Base-by-base conservation (phyloP, 306 rosid genomes). In the Corylus americana region DNA sequence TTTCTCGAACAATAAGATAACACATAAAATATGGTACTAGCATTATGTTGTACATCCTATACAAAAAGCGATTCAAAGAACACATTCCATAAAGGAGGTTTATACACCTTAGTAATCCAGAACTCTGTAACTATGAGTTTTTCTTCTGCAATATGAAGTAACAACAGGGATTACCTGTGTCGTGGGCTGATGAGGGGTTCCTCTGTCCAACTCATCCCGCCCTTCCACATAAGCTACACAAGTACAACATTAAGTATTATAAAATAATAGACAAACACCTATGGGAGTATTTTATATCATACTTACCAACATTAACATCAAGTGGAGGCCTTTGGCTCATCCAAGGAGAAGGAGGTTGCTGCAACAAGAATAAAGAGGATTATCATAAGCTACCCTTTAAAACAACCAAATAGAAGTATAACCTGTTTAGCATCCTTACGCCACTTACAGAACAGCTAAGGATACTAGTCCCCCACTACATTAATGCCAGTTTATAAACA, bases 311-410 rank as follows among this genome's bases (percentile, higher is more conserved):
- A 77, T 96, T 96, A 85, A 96, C 99, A 88, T 96, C 99, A 61
- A 96, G 97, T 74, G 99, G 79, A 78, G 96, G 86, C 81, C 98
- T 89, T 79, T 70, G 96, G 88, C 79, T 90, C 93, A 90, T 96
- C 99, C 99, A 96, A 58, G 94, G 82, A 81, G 98, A 91, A 73
- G 98, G 90, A 78, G 98, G 92, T 88, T 86, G 98, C 99, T 93
- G 96, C 75, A 79, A 47, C 57, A 83, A 66, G 75, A 81, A 78
- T 47, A 84, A 47, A 76, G 51, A 73, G 69, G 14, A 74, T 78
- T 81, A 62, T 77, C 72, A 55, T 39, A 66, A 70, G 66, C 50
- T 55, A 50, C 64, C 20, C 27, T 69, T 44, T 11, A 50, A 42
- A 64, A 22, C 29, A 7, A 11, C 37, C 45, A 64, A 57, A 47